Evolutionary conservation across 2,329 filamentous ascomycete species (phyloP).

Genomic region (Pestalotiopsis fici): DNA sequence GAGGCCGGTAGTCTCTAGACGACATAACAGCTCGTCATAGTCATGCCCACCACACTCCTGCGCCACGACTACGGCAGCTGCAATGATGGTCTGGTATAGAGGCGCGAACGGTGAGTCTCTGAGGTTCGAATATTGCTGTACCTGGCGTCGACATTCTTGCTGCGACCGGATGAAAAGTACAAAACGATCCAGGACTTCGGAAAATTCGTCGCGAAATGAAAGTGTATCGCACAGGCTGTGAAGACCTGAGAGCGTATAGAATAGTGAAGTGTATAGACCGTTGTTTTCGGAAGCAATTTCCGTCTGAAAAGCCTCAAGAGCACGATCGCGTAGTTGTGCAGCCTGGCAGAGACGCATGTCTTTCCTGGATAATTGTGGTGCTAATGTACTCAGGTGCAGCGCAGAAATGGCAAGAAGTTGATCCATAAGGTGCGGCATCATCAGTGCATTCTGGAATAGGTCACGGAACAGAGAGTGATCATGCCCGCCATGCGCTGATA

Average conservation of each 20-base stretch:
- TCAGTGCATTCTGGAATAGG: not conserved
- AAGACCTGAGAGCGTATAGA: not conserved
- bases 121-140: not conserved
- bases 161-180: not conserved
- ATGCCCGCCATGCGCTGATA: not conserved
- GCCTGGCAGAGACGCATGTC: not conserved
- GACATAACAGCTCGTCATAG: not conserved
- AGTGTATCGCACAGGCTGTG: not conserved
- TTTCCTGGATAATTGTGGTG: not conserved
- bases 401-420: not conserved
- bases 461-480: not conserved
- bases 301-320: not conserved
- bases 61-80: not conserved
- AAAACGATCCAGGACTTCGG: not conserved
- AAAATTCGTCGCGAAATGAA: not conserved
- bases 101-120: not conserved
- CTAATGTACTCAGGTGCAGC: not conserved
- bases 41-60: not conserved
- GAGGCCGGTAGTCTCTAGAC: not conserved
- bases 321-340: not conserved
- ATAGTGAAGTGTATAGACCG: not conserved
- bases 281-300: not conserved
- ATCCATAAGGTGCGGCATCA: not conserved
- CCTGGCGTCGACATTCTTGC: not conserved
- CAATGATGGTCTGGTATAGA: not conserved